A percentile compares a stretch with the other conserved stretches of the same genome.
phyloP scores from a whole-genome alignment of 805 yeast species.

The Myxozyma monticola region DNA sequence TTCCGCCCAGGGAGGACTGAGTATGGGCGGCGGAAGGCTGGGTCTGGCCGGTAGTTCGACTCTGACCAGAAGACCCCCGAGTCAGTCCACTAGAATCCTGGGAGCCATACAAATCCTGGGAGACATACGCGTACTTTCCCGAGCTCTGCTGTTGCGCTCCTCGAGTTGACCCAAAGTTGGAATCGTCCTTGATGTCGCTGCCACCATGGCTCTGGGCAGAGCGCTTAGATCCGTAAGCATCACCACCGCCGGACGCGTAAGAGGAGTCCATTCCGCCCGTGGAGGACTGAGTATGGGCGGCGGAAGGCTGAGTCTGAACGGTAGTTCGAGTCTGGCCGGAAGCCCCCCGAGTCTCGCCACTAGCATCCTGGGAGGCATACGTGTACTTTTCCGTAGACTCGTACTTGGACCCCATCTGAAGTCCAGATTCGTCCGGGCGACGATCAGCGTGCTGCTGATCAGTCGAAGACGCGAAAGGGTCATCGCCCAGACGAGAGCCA shows the following conservation, averaged over 20 bases:
- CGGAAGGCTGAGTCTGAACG: background rate
- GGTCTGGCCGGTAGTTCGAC: background rate
- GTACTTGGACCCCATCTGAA: too few relatives aligned
- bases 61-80: background rate
- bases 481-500: background rate
- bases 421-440: too few relatives aligned
- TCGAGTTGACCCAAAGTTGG: background rate
- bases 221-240: slow-evolving; percentile 3
- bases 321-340: background rate
- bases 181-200: background rate
- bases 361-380: background rate
- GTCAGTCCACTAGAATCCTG: slow-evolving; percentile 3
- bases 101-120: too few relatives aligned
- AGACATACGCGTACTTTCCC: background rate
- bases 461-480: background rate
- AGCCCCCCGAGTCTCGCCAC: slow-evolving; percentile 1
- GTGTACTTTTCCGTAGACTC: too few relatives aligned
- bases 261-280: background rate
- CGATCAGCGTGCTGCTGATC: background rate
- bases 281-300: too few relatives aligned
- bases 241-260: slow-evolving; percentile 4
- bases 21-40: too few relatives aligned
- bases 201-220: slow-evolving; percentile 3
- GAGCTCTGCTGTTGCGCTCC: slow-evolving; percentile 4
- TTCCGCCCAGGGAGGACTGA: background rate